A percentile compares a stretch with the other conserved stretches of the same genome.
These are phyloP conservation scores for Trypanosoma caninum DNA, from an alignment of 208 protist genomes.

Conservation along the genomic window DNA sequence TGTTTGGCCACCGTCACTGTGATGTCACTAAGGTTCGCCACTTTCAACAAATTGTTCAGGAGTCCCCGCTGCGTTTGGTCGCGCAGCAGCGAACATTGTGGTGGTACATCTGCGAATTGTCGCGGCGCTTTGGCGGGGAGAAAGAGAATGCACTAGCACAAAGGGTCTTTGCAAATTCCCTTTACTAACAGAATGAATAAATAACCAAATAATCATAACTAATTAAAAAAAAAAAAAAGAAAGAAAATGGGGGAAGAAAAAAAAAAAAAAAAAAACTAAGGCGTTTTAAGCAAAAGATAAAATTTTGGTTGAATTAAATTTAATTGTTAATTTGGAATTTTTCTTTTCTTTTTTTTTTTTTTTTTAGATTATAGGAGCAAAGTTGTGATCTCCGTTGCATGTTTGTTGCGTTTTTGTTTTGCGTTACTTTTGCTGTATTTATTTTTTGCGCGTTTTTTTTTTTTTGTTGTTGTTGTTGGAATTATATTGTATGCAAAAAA, in stretches of 20 bases:
- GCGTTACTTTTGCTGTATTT: no score
- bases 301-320: not conserved
- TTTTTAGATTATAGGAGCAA: not conserved
- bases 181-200: conserved; percentile 27
- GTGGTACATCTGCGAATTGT: conserved; percentile 38
- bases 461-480: no score
- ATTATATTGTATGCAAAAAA: no score
- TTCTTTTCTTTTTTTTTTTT: conserved; percentile 4
- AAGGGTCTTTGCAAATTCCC: conserved; percentile 23
- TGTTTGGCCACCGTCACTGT: conserved; percentile 57
- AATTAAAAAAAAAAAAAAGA: conserved; percentile 3
- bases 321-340: not conserved
- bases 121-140: conserved; percentile 39
- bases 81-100: conserved; percentile 38
- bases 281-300: not conserved
- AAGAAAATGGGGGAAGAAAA: not conserved
- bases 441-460: no score
- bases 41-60: conserved; percentile 29
- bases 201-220: no score
- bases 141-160: conserved; percentile 24
- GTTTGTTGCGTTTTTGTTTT: no score
- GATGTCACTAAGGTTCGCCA: conserved; percentile 43
- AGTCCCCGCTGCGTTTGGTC: conserved; percentile 32
- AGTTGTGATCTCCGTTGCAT: no score
- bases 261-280: not conserved